Conservation (phyloP, 2,329 filamentous ascomycete genomes). For the Fusarium drepaniforme region DNA sequence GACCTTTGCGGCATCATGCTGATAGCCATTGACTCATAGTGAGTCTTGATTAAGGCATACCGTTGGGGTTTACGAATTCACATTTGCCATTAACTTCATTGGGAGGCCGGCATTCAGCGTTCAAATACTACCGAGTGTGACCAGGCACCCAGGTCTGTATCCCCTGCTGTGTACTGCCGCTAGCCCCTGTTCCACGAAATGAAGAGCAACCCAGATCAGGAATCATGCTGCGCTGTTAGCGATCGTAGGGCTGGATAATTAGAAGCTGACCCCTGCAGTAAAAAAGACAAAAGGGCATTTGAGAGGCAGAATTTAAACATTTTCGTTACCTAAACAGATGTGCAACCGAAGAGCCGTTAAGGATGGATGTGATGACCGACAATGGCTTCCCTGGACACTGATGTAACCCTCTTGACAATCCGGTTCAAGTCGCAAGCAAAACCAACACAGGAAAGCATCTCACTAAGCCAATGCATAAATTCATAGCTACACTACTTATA, state of each 20-base stretch:
- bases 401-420: neutral
- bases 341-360: neutral
- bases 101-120: neutral
- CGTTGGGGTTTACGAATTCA: neutral
- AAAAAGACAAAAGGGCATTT: neutral
- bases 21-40: neutral
- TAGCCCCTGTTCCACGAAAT: neutral
- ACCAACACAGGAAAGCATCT: neutral
- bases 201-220: neutral
- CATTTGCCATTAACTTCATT: neutral
- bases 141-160: neutral
- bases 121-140: neutral
- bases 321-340: neutral
- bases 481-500: neutral
- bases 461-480: neutral
- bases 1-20: neutral
- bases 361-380: neutral
- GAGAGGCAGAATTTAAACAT: no score
- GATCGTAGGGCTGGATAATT: neutral
- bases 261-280: neutral
- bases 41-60: neutral
- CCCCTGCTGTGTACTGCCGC: neutral
- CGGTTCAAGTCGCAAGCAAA: neutral
- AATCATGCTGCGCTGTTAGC: neutral
- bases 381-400: neutral